These are phyloP conservation scores for Cladophialophora bantiana DNA, from an alignment of 2,329 filamentous ascomycete genomes.

Conservation along the genomic window DNA sequence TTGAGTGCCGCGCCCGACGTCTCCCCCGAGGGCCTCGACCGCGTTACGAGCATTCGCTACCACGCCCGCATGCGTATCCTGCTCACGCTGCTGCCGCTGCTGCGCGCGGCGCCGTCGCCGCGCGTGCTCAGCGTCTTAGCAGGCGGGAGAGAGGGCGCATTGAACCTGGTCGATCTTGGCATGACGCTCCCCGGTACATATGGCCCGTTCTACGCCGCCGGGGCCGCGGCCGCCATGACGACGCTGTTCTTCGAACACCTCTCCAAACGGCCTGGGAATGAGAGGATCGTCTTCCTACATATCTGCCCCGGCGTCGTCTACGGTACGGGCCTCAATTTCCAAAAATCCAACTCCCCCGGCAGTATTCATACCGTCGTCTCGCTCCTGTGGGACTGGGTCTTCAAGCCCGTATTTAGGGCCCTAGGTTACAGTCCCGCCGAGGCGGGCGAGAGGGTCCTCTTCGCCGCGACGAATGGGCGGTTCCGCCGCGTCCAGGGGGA, in stretches of 20 bases:
- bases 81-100: constrained; percentile 61
- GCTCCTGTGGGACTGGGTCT: constrained; percentile 21
- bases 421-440: constrained; percentile 44
- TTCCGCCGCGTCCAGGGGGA: constrained; percentile 38
- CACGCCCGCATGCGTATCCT: constrained; percentile 67
- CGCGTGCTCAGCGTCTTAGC: constrained; percentile 65
- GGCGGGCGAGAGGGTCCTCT: constrained; percentile 56
- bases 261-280: constrained; percentile 50
- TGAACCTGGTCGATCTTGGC: constrained; percentile 58
- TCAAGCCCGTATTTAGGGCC: constrained; percentile 23
- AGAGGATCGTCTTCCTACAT: constrained; percentile 59
- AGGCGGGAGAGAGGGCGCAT: constrained; percentile 59
- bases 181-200: constrained; percentile 46
- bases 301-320: constrained; percentile 57
- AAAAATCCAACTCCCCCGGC: neutral
- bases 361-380: neutral
- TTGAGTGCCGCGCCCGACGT: constrained; percentile 49
- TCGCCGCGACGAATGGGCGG: constrained; percentile 48
- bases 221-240: constrained; percentile 59
- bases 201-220: constrained; percentile 50
- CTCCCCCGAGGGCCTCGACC: constrained; percentile 64
- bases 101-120: constrained; percentile 27
- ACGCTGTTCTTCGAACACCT: constrained; percentile 59
- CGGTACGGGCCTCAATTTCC: constrained; percentile 48
- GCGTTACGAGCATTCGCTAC: constrained; percentile 59